Percentiles rank a stretch among this genome's conserved stretches.
These are phyloP conservation scores for Astraeus odoratus DNA, from an alignment of 768 basidiomycete species.

Conservation along the genomic window DNA sequence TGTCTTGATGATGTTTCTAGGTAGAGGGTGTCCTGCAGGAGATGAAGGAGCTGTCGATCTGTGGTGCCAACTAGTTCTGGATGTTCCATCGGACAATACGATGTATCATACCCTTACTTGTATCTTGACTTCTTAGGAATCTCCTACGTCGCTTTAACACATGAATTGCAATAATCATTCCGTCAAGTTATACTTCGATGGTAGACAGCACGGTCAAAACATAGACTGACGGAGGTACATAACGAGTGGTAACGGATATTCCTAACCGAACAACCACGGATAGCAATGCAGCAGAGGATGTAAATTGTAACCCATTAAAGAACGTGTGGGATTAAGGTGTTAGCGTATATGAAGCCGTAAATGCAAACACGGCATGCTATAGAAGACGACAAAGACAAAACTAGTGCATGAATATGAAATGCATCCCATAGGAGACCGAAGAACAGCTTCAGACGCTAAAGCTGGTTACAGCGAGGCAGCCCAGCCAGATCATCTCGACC, in stretches of 20 bases:
- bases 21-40: slow-evolving; percentile 97
- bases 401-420: no score
- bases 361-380: no score
- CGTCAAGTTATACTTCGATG: no score
- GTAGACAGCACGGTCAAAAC: no score
- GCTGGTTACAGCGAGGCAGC: slow-evolving; percentile 43
- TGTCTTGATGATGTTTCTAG: slow-evolving; percentile 29
- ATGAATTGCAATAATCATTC: no score
- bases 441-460: slow-evolving; percentile 22
- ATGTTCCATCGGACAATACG: background rate
- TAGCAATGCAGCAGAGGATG: background rate
- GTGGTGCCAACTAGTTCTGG: slow-evolving; percentile 46
- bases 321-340: no score
- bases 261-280: background rate
- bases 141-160: no score
- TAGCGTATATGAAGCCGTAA: no score
- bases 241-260: background rate
- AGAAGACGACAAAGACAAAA: no score
- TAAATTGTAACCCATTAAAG: no score
- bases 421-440: background rate
- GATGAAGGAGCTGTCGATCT: slow-evolving; percentile 94
- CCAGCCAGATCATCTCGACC: slow-evolving; percentile 51
- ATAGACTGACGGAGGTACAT: background rate
- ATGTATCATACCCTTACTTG: slow-evolving; percentile 7
- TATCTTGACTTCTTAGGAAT: background rate